Conservation (phyloP, 106 monocot species). For the Chionographis japonica region DNA sequence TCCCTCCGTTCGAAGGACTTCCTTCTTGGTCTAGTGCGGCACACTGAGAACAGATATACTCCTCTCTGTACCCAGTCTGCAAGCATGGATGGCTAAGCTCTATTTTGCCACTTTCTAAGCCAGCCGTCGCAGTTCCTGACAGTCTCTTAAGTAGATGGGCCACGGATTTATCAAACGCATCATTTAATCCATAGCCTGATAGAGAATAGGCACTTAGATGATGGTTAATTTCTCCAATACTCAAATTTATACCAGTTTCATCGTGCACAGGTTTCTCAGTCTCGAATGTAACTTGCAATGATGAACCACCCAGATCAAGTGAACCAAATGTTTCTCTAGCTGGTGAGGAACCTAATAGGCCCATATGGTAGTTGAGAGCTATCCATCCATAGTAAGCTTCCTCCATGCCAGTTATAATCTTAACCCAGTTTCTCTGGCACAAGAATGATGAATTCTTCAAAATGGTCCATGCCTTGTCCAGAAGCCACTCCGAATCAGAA, state of each 20-base stretch:
- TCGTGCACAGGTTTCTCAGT: conserved; percentile 44
- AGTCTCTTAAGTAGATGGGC: conserved; percentile 48
- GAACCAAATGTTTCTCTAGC: conserved; percentile 69
- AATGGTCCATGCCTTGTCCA: conserved; percentile 73
- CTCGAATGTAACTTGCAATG: conserved; percentile 95
- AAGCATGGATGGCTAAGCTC: conserved; percentile 83
- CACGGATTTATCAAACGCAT: conserved; percentile 95
- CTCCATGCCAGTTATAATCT: conserved; percentile 85
- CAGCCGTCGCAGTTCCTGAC: background rate
- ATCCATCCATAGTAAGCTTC: conserved; percentile 99
- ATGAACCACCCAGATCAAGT: conserved; percentile 95
- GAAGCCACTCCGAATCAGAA: conserved; percentile 92
- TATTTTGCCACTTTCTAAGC: conserved; percentile 36
- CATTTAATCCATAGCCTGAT: conserved; percentile 90
- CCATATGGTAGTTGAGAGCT: conserved; percentile 81
- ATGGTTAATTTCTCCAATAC: conserved; percentile 60
- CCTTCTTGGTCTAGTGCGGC: conserved; percentile 36
- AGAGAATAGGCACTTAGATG: conserved; percentile 94
- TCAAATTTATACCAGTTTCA: conserved; percentile 63
- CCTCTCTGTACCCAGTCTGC: conserved; percentile 73
- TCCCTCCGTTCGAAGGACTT: conserved; percentile 40
- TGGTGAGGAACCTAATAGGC: conserved; percentile 44
- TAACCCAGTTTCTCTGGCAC: conserved; percentile 72
- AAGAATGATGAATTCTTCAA: conserved; percentile 79
- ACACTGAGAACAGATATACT: conserved; percentile 81